Conservation (phyloP, 306 rosid genomes). For the Macrotyloma uniflorum region DNA sequence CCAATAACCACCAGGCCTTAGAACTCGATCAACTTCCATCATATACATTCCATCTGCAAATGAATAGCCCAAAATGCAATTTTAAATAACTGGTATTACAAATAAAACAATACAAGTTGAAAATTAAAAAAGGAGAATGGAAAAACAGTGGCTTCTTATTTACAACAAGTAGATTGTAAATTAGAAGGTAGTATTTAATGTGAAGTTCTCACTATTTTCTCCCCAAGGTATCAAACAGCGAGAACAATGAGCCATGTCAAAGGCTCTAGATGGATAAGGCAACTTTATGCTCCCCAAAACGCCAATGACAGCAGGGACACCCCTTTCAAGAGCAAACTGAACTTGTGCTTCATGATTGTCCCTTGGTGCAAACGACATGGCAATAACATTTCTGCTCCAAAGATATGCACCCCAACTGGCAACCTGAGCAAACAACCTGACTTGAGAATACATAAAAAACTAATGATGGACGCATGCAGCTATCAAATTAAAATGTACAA, state of each 20-base stretch:
- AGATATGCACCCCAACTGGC: constrained; percentile 90
- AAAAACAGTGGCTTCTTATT: constrained; percentile 9
- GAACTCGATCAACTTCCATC: constrained; percentile 80
- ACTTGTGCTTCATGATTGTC: constrained; percentile 85
- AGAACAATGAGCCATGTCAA: constrained; percentile 90
- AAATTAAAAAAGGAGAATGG: background rate
- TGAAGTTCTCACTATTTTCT: constrained; percentile 54
- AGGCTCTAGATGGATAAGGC: constrained; percentile 83
- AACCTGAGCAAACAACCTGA: constrained; percentile 52
- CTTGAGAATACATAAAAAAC: constrained; percentile 23
- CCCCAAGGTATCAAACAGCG: constrained; percentile 92
- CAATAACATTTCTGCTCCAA: constrained; percentile 74
- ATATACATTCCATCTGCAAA: constrained; percentile 67
- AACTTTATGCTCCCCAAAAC: constrained; percentile 71
- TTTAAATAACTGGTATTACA: constrained; percentile 24
- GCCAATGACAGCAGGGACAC: constrained; percentile 79
- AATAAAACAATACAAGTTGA: constrained; percentile 11
- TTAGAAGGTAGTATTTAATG: background rate
- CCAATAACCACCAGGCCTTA: constrained; percentile 90
- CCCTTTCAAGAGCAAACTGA: constrained; percentile 85
- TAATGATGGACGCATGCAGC: constrained; percentile 7
- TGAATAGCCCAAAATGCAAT: constrained; percentile 20
- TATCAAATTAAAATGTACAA: background rate
- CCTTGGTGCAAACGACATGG: constrained; percentile 85
- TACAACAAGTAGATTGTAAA: background rate